A percentile compares a stretch with the other conserved stretches of the same genome.
Conservation (phyloP, 257 asterid genomes). For the Solanum clarkiae region DNA sequence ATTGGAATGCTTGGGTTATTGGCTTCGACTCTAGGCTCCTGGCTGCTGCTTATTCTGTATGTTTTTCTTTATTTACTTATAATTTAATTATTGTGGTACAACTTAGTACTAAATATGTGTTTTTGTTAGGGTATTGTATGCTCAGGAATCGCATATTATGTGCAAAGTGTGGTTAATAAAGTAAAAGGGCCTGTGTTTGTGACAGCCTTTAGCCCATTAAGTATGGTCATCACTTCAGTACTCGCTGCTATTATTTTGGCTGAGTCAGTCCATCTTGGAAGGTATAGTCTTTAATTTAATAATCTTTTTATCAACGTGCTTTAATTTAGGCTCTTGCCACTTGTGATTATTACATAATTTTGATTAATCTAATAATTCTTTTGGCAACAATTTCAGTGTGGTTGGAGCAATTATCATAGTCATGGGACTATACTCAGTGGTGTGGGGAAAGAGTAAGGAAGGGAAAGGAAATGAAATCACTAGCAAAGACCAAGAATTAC, state of each 20-base stretch:
- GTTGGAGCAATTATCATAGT: constrained; percentile 69
- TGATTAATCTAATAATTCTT: not conserved
- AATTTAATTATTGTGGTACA: not conserved
- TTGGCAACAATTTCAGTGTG: constrained; percentile 23
- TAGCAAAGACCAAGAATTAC: constrained; percentile 21
- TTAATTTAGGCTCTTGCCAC: too few species aligned
- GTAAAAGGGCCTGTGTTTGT: constrained; percentile 72
- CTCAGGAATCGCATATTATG: constrained; percentile 77
- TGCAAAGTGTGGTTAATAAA: constrained; percentile 62
- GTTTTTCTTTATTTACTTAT: not conserved
- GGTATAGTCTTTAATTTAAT: constrained; percentile 20
- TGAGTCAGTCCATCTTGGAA: constrained; percentile 73
- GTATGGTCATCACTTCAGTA: constrained; percentile 68
- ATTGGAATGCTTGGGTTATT: constrained; percentile 55
- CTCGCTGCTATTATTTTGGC: constrained; percentile 54
- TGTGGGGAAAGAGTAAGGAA: constrained; percentile 84
- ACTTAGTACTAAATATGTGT: not conserved
- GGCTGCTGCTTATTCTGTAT: constrained; percentile 74
- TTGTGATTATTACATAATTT: too few species aligned
- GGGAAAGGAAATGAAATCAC: constrained; percentile 1
- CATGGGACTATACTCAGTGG: constrained; percentile 58
- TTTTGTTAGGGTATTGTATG: constrained; percentile 57
- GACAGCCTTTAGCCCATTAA: constrained; percentile 67
- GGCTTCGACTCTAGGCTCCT: constrained; percentile 78
- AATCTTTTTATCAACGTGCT: not conserved